Percentiles rank a stretch among this genome's conserved stretches.
phyloP scores from a whole-genome alignment of 352 stramenopile genomes.

The Pythium graminicola region DNA sequence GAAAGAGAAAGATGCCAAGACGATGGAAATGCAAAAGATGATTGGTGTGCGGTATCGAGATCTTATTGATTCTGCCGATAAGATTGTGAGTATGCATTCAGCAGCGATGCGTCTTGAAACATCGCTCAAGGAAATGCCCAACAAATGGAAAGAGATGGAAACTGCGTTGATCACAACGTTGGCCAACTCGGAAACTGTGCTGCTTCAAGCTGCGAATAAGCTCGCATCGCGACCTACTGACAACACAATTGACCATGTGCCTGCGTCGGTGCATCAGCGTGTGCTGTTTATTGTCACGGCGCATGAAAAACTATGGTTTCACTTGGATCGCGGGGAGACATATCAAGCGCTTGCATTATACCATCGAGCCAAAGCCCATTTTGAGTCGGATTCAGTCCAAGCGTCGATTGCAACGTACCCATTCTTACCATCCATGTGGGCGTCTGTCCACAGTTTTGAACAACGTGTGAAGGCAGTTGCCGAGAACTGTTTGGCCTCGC shows the following conservation, averaged over 20 bases:
- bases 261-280: slow-evolving; percentile 21
- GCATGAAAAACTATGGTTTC: slow-evolving; percentile 62
- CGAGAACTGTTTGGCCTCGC: slow-evolving; percentile 40
- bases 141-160: slow-evolving; percentile 73
- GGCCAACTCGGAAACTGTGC: slow-evolving; percentile 13
- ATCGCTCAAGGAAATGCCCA: slow-evolving; percentile 78
- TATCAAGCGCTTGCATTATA: slow-evolving; percentile 47
- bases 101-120: slow-evolving; percentile 70
- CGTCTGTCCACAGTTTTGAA: slow-evolving; percentile 59
- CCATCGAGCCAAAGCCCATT: slow-evolving; percentile 30
- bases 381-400: slow-evolving; percentile 20
- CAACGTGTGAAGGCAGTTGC: slow-evolving; percentile 49
- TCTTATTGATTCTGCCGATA: slow-evolving; percentile 90
- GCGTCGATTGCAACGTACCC: slow-evolving; percentile 30
- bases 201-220: neutral
- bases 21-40: slow-evolving; percentile 91
- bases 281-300: slow-evolving; percentile 51
- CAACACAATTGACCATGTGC: too few relatives aligned
- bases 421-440: slow-evolving; percentile 62
- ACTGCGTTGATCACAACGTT: slow-evolving; percentile 30
- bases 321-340: slow-evolving; percentile 55
- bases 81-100: slow-evolving; percentile 91
- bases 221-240: neutral
- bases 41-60: slow-evolving; percentile 90
- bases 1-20: slow-evolving; percentile 83